Evolutionary conservation across 257 asterid species (phyloP), one percentile per base, ranked within the genome.

Genomic region (Striga asiatica): DNA sequence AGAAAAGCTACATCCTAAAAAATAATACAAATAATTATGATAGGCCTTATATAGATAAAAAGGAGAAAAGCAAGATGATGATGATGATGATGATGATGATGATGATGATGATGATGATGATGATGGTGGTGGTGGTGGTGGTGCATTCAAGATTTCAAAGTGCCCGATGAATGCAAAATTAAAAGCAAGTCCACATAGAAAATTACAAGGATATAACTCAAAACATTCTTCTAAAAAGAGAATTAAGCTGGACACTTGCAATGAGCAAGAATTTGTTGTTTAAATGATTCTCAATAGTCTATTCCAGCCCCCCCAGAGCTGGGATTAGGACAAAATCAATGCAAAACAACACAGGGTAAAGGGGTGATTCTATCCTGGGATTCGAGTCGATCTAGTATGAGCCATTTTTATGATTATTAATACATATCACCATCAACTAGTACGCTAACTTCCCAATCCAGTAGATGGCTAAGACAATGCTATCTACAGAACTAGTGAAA

Each of bases 1-100:
- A 88, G 79, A 66, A 68, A 79, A 32, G 94, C 93, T 8, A 83
- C 95, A 56, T 92, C 97, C 98, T 92, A 72, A 43, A 66, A 49
- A 47, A 50, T 56, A 42, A 62, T 58, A 63, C 34, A 38, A 61
- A 22, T 12, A 1, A 60, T 28, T 34, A 46, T 5, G 31, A 35
- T 39, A 64, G 13, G 54, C 16, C 53, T 21, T 51, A 14, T 54
- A 42, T 42, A 23, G 65, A 28, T 29, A 48, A 61, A 31, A 41
- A 61, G 31, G 65, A 27, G 51, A 5, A 10, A 64, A 67, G 54
- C 14, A 50, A 22, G 54, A 47, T 54, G 27, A 50, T 21, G 32
- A 39, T 21, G 34, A n/a, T 39, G 19, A 48, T 14, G 32, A 39
- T 21, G 34, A n/a, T 39, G 19, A 48, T 14, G 54, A 47, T 54